phyloP scores from a whole-genome alignment of 371 early-diverging fungal species.

The Paraphysoderma sedebokerense region DNA sequence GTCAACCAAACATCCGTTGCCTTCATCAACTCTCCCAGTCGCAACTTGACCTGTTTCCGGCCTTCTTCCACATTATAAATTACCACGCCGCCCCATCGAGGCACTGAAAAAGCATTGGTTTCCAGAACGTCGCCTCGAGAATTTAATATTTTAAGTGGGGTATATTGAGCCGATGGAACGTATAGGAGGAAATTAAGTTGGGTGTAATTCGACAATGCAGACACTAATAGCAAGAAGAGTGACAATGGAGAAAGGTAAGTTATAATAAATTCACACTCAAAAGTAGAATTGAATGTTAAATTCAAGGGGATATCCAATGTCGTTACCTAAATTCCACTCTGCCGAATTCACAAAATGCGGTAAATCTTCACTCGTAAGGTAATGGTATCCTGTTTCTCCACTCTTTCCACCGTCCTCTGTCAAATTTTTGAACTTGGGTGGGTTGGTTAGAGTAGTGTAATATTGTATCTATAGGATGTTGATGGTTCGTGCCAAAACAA shows the following conservation, averaged over 20 bases:
- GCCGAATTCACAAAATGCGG: conserved; percentile 74
- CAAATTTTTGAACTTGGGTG: conserved; percentile 25
- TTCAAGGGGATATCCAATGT: too few species aligned
- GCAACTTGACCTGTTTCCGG: conserved; percentile 5
- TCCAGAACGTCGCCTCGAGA: neutral
- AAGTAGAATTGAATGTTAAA: too few species aligned
- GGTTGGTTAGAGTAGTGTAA: conserved; percentile 45
- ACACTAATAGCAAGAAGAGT: too few species aligned
- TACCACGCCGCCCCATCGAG: conserved; percentile 82
- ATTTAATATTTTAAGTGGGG: too few species aligned
- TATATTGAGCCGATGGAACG: too few species aligned
- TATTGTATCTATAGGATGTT: conserved; percentile 32
- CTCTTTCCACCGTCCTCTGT: too few species aligned
- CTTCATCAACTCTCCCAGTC: conserved; percentile 32
- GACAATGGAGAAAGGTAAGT: too few species aligned
- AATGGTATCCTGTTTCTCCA: conserved; percentile 22
- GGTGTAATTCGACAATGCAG: too few species aligned
- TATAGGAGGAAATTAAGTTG: too few species aligned
- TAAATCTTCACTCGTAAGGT: conserved; percentile 33
- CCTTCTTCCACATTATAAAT: conserved; percentile 38
- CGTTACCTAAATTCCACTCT: conserved; percentile 75
- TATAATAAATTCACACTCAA: too few species aligned
- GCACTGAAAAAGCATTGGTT: conserved; percentile 69
- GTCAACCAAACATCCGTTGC: conserved; percentile 50
- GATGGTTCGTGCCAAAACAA: neutral